A percentile compares a stretch with the other conserved stretches of the same genome.
These are phyloP conservation scores for Corynespora cassiicola DNA, from an alignment of 2,329 filamentous ascomycete species.

Conservation along the genomic window DNA sequence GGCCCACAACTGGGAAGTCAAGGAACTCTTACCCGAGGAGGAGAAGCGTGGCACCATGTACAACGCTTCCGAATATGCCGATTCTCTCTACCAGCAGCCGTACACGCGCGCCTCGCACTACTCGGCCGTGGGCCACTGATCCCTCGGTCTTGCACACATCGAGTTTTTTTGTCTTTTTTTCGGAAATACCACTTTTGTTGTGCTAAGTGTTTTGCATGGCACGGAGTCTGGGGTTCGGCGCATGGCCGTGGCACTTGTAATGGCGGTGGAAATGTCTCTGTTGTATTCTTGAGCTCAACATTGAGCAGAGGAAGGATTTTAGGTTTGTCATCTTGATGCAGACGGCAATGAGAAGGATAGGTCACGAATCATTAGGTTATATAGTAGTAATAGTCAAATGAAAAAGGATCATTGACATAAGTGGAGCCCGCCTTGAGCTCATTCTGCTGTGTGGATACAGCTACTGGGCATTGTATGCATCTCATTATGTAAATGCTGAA, in stretches of 20 bases:
- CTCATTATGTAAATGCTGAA: no score
- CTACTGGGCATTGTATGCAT: no score
- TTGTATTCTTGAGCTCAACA: no score
- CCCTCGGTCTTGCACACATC: background rate
- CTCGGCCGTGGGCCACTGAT: constrained; percentile 39
- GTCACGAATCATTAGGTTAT: no score
- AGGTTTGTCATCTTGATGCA: no score
- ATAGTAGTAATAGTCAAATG: no score
- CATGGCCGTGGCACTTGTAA: constrained; percentile 8
- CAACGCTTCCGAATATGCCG: constrained; percentile 67
- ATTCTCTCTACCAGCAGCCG: constrained; percentile 50
- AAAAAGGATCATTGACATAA: no score
- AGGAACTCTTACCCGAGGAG: constrained; percentile 78
- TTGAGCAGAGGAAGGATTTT: no score
- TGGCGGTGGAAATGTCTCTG: constrained; percentile 4
- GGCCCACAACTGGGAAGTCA: constrained; percentile 98
- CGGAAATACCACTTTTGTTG: constrained; percentile 9
- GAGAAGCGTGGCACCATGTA: constrained; percentile 82
- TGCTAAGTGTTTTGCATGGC: constrained; percentile 20
- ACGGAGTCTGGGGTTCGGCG: constrained; percentile 19
- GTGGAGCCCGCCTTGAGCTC: no score
- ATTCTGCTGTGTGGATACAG: no score
- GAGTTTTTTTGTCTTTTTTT: constrained; percentile 11
- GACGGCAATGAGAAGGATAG: no score
- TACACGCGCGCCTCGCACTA: constrained; percentile 43